Conservation (phyloP, 2,329 filamentous ascomycete genomes). For the Aspergillus alliaceus region DNA sequence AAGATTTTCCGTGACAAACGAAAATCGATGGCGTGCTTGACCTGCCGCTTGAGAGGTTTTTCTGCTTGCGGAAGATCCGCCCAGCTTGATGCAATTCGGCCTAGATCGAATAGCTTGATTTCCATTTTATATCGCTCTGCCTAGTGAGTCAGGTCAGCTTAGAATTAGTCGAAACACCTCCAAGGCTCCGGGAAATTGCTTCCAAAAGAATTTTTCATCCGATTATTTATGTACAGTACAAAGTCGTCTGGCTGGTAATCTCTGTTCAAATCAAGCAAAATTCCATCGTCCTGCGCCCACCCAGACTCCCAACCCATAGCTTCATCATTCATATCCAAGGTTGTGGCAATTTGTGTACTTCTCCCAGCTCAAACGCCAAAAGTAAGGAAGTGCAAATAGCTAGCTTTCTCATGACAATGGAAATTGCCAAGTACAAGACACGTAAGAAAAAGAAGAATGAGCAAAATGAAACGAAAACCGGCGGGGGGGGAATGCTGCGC, state of each 20-base stretch:
- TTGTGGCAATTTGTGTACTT: conserved; percentile 21
- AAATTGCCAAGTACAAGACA: neutral
- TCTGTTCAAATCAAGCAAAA: conserved; percentile 14
- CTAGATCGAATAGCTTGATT: neutral
- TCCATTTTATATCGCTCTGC: neutral
- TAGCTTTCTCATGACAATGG: conserved; percentile 4
- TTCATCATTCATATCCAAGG: conserved; percentile 18
- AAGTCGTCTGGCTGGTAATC: conserved; percentile 19
- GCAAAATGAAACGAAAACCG: conserved; percentile 1
- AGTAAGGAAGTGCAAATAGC: neutral
- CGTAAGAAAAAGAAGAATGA: conserved; percentile 8
- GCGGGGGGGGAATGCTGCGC: too few species aligned
- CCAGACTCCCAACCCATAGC: conserved; percentile 22
- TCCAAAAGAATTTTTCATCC: conserved; percentile 4
- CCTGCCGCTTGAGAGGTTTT: neutral
- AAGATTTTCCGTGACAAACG: conserved; percentile 22
- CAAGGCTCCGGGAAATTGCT: neutral
- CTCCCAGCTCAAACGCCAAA: conserved; percentile 15
- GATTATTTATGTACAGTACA: conserved; percentile 26
- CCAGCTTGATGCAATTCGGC: neutral
- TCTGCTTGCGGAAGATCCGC: neutral
- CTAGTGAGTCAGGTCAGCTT: neutral
- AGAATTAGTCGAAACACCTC: neutral
- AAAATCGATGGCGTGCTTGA: conserved; percentile 26
- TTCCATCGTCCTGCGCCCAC: conserved; percentile 1